A percentile compares a stretch with the other conserved stretches of the same genome.
Evolutionary conservation across 805 yeast species (phyloP).

Genomic region (Pichia eremophila): DNA sequence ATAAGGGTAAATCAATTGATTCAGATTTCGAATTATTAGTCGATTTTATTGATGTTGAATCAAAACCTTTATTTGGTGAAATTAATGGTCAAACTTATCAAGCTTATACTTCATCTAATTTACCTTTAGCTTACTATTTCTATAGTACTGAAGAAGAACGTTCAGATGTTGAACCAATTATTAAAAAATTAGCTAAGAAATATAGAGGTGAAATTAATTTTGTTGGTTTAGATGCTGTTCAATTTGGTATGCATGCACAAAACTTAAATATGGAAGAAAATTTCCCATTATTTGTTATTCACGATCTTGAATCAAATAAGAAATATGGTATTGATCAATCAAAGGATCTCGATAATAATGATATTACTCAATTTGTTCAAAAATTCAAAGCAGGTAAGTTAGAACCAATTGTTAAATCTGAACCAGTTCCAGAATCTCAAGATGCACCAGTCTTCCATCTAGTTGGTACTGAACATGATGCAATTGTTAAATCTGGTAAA

Average conservation of each 20-base stretch:
- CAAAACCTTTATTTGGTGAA: conserved; percentile 82
- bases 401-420: conserved; percentile 71
- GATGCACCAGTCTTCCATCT: conserved; percentile 57
- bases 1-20: conserved; percentile 28
- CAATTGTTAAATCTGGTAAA: conserved; percentile 49
- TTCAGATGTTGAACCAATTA: conserved; percentile 39
- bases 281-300: conserved; percentile 87
- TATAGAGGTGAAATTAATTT: conserved; percentile 75
- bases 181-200: conserved; percentile 59
- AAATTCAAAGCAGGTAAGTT: conserved; percentile 56
- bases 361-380: conserved; percentile 53
- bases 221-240: conserved; percentile 77
- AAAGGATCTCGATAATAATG: conserved; percentile 37
- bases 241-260: conserved; percentile 80
- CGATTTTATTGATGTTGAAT: conserved; percentile 48
- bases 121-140: conserved; percentile 86
- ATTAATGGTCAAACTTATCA: conserved; percentile 71
- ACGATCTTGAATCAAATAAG: conserved; percentile 54
- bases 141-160: conserved; percentile 63
- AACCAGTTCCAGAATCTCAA: conserved; percentile 77
- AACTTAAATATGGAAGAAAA: conserved; percentile 74
- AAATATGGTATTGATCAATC: conserved; percentile 74
- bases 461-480: conserved; percentile 78
- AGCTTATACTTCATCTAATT: conserved; percentile 57
- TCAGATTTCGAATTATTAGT: conserved; percentile 30